Base-by-base conservation (phyloP, 73 alveolate species). In the Tetrahymena malaccensis region DNA sequence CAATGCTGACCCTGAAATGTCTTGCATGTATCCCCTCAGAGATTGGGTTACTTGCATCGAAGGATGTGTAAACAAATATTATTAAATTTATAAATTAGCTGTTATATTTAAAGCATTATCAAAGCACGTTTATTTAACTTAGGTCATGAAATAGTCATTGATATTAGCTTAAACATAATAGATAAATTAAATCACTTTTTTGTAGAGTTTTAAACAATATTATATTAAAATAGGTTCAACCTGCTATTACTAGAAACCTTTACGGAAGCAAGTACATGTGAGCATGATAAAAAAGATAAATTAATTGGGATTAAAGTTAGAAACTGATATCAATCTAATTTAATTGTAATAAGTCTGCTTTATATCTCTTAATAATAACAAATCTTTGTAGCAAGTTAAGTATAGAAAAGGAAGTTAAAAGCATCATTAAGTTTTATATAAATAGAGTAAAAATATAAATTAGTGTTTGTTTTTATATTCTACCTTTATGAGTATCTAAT, bases 1-100 rank as follows among this genome's bases (percentile, higher is more conserved):
- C 85, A 97, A 97, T 89, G 89, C 94, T 58, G 96, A 97, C 97
- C 98, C 98, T 85, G 96, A 97, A 34, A 97, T 96, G 97, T 83
- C 98, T n/a, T 97, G 98, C 98, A 85, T 97, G 96, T 96, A 96
- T 85, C 98, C 98, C 21, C 96, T 96, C 97, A 96, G 98, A 96
- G 98, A 96, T 70, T 96, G 95, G 84, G 98, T 96, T 17, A 96
- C 98, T 34, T 96, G 98, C 93, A 97, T 96, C 35, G 98, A 96
- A 89, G 98, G 97, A 25, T 96, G 98, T 85, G 98, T 96, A 96
- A 96, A 96, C 55, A 25, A 55, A 84, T 84, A 94, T 37, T 1
- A 19, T 37, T 1, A 19, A 19, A 50, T 19, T 19, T 50, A 50
- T 21, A 50, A 50, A 15, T 11, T 0, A 50, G 83, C 7, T 50